These are phyloP conservation scores for Claviceps digitariae DNA, from an alignment of 2,329 filamentous ascomycete genomes.

Conservation along the genomic window DNA sequence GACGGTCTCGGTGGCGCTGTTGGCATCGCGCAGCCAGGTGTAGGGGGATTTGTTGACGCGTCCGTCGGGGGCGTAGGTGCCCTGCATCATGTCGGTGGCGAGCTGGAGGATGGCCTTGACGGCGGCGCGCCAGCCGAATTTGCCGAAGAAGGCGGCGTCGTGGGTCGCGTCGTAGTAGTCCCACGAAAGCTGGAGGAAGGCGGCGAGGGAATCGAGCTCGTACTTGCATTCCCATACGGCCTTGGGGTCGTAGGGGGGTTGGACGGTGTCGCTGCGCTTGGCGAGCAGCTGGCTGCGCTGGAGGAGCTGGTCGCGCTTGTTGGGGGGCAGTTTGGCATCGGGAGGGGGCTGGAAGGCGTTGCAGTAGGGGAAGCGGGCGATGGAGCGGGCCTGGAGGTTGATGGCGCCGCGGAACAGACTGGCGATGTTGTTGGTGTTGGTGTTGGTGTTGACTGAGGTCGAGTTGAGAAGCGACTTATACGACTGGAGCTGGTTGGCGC, in stretches of 20 bases:
- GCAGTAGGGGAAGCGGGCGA: constrained; percentile 65
- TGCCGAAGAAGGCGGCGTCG: constrained; percentile 61
- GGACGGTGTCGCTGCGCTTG: constrained; percentile 38
- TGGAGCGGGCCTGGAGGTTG: constrained; percentile 62
- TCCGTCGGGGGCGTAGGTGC: constrained; percentile 56
- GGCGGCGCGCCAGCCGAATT: constrained; percentile 58
- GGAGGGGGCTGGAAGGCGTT: constrained; percentile 86
- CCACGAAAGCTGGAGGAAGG: constrained; percentile 70
- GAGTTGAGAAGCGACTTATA: constrained; percentile 52
- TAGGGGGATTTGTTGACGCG: constrained; percentile 48
- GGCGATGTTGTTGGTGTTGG: constrained; percentile 31
- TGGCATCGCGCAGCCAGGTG: constrained; percentile 62
- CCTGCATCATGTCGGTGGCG: constrained; percentile 54
- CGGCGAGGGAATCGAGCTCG: constrained; percentile 80
- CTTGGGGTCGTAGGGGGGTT: constrained; percentile 50
- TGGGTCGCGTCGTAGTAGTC: constrained; percentile 65
- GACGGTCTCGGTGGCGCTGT: constrained; percentile 67
- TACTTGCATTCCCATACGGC: constrained; percentile 93
- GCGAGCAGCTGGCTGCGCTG: constrained; percentile 10
- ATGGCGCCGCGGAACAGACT: constrained; percentile 61
- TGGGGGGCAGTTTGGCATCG: constrained; percentile 36
- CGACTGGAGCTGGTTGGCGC: constrained; percentile 64
- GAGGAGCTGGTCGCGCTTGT: constrained; percentile 1
- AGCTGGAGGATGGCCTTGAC: constrained; percentile 56
- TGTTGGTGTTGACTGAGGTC: constrained; percentile 30